A percentile compares a stretch with the other conserved stretches of the same genome.
Evolutionary conservation across 768 basidiomycete species (phyloP).

Genomic region (Podaxis carcinomalis): DNA sequence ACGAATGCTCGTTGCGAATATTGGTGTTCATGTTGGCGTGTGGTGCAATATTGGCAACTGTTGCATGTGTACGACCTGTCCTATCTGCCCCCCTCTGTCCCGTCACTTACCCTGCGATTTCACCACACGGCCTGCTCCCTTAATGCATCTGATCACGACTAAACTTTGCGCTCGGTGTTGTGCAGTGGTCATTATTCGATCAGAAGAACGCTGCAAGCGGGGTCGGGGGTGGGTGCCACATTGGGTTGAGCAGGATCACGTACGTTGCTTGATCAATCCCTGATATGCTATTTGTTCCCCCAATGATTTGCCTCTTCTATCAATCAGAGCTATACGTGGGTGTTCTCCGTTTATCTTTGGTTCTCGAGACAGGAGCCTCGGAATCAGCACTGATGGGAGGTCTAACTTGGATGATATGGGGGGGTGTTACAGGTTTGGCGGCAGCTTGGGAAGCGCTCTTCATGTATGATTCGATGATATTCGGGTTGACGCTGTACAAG

Average conservation of each 20-base stretch:
- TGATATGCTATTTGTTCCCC: background rate
- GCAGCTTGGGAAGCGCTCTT: conserved; percentile 49
- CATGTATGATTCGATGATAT: conserved; percentile 43
- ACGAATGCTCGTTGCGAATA: conserved; percentile 34
- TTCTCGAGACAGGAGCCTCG: background rate
- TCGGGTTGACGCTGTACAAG: conserved; percentile 42
- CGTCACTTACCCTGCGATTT: background rate
- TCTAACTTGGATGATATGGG: background rate
- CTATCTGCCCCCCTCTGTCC: background rate
- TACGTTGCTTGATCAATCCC: conserved; percentile 14
- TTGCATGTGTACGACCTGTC: conserved; percentile 31
- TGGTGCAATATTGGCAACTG: conserved; percentile 23
- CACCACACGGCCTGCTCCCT: no score
- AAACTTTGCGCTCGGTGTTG: background rate
- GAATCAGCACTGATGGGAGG: background rate
- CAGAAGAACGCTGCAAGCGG: conserved; percentile 26
- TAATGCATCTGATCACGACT: background rate
- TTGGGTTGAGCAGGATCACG: conserved; percentile 26
- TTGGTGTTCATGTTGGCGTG: conserved; percentile 30
- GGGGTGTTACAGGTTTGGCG: conserved; percentile 24
- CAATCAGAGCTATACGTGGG: conserved; percentile 9
- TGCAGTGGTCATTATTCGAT: conserved; percentile 41
- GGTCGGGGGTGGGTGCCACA: conserved; percentile 29
- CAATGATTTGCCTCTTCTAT: background rate
- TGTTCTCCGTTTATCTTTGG: background rate